Evolutionary conservation across 2,329 filamentous ascomycete species (phyloP), one percentile per base, ranked within the genome.

Genomic region (Fusarium buxicola): DNA sequence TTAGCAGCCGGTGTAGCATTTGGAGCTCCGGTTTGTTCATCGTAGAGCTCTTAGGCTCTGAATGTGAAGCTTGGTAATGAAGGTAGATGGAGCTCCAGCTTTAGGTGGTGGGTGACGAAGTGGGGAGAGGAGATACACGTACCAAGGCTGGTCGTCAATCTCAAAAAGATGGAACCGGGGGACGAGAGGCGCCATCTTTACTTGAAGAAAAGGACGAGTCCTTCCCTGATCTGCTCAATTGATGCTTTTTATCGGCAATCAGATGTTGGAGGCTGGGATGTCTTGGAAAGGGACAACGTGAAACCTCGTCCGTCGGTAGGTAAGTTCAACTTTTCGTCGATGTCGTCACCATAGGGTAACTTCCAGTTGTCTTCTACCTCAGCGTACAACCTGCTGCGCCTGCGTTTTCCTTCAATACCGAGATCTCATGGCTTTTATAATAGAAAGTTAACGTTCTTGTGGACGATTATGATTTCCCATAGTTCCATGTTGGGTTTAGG

Each of bases 101-200:
- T 25, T n/a, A 15, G 7, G 45, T 31, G 38, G 35, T 50, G 27
- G n/a, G 8, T n/a, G 27, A 40, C 12, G 18, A 28, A 41, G 27
- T 36, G 31, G 21, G 13, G 44, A 36, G 34, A 28, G 46, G 48
- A 45, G 35, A 18, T 11, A 31, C 55, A 63, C 76, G 55, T 78
- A 89, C 88, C 88, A 90, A 52, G 82, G 66, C 74, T 89, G 86
- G 70, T 91, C 88, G 64, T 87, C 83, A 60, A 90, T 87, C 78
- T 91, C 88, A 63, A 87, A 87, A 65, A 89, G 81, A 72, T 90
- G 86, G 74, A 88, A 77, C 8, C 86, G 83, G 8, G 84, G 86
- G 52, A 86, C 73, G 34, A 82, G 76, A 44, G 84, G 80, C 36
- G 81, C 76, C 79, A 83, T 84, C 43, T 35, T 6, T 9, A 13